phyloP scores from a whole-genome alignment of 176 grass and related monocot species.

The Carex kokanica region DNA sequence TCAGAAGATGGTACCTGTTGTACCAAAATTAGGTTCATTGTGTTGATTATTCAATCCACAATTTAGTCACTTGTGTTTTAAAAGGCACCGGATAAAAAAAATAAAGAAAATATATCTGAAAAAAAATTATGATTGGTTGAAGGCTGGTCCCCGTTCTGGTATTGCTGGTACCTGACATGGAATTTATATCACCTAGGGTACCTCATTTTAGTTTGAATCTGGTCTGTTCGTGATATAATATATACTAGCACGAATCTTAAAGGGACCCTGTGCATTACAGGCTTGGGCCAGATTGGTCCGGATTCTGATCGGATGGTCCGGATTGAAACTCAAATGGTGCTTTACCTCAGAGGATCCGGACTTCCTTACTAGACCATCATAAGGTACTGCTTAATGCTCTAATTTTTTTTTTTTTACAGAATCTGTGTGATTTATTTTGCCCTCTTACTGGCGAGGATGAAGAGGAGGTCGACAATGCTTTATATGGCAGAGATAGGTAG shows the following conservation, averaged over 20 bases:
- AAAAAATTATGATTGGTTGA: not conserved
- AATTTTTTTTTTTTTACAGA: conserved; percentile 40
- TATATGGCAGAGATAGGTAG: conserved; percentile 39
- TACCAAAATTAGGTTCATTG: not conserved
- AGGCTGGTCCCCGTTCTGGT: not conserved
- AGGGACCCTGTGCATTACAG: too few relatives aligned
- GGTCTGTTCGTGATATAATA: too few relatives aligned
- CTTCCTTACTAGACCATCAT: not conserved
- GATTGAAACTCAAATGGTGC: too few relatives aligned
- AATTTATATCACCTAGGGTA: too few relatives aligned
- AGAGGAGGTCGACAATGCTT: conserved; percentile 37
- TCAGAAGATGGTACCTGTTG: not conserved
- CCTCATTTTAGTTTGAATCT: too few relatives aligned
- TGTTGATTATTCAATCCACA: not conserved
- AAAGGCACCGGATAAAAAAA: not conserved
- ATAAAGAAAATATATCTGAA: not conserved
- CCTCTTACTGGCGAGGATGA: conserved; percentile 62
- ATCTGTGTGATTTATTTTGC: conserved; percentile 41
- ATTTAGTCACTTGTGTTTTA: not conserved
- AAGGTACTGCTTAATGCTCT: not conserved
- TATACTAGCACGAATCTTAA: too few relatives aligned
- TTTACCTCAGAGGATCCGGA: too few relatives aligned
- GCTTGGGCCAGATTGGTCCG: too few relatives aligned
- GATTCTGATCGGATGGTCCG: too few relatives aligned
- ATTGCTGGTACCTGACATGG: not conserved